Evolutionary conservation across 148 eudicot species (phyloP).

Genomic region (Arctostaphylos glauca): DNA sequence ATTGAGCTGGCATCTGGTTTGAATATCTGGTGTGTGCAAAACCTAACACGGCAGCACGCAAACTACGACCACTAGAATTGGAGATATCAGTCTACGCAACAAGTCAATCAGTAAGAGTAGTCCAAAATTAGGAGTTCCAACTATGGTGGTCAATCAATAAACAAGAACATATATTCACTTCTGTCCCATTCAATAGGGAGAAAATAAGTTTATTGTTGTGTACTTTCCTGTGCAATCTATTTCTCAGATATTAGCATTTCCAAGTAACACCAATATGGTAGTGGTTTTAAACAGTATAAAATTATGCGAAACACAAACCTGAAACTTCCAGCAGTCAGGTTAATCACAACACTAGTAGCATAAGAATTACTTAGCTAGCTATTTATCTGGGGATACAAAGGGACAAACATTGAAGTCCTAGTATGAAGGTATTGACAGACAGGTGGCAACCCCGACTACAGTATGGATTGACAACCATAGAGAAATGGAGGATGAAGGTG

Average conservation of each 20-base stretch:
- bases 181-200: background rate
- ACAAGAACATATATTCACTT: background rate
- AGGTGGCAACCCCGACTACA: background rate
- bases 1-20: background rate
- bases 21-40: background rate
- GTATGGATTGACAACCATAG: background rate
- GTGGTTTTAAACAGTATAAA: background rate
- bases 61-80: background rate
- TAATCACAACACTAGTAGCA: background rate
- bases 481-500: background rate
- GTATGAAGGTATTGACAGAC: background rate
- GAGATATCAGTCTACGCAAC: background rate
- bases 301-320: background rate
- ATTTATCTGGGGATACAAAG: background rate
- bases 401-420: slow-evolving; percentile 8
- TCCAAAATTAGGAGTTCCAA: background rate
- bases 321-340: slow-evolving; percentile 3
- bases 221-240: background rate
- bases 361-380: background rate
- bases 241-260: background rate
- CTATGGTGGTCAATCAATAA: background rate
- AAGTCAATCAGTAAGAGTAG: slow-evolving; percentile 1
- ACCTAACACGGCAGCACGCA: background rate
- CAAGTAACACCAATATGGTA: background rate
- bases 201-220: background rate